phyloP scores from a whole-genome alignment of 371 early-diverging fungal species.

The Mortierella polycephala region DNA sequence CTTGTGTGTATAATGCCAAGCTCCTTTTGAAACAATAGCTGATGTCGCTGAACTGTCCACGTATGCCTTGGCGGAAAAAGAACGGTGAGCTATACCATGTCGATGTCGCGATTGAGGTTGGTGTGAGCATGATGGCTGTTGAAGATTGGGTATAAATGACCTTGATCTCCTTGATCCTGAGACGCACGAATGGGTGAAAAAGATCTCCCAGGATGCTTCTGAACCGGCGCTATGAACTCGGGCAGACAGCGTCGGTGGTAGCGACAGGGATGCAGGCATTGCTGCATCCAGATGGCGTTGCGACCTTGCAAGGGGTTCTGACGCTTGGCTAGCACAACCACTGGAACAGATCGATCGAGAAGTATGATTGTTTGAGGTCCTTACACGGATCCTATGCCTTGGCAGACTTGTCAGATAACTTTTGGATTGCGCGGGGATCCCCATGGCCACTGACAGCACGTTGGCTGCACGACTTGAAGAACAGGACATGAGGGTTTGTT shows the following conservation, averaged over 20 bases:
- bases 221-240: conserved; percentile 1
- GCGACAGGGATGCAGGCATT: neutral
- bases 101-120: conserved; percentile 21
- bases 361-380: conserved; percentile 2
- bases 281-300: neutral
- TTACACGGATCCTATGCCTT: conserved; percentile 18
- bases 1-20: conserved; percentile 20
- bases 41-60: conserved; percentile 10
- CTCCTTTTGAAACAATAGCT: conserved; percentile 8
- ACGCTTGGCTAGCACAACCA: neutral
- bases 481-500: conserved; percentile 33
- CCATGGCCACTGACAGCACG: conserved; percentile 49
- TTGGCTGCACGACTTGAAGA: conserved; percentile 50
- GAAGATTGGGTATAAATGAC: conserved; percentile 13
- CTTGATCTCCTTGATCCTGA: conserved; percentile 23
- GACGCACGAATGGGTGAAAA: conserved; percentile 31
- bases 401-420: conserved; percentile 15
- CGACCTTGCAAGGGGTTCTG: neutral
- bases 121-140: conserved; percentile 3
- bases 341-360: conserved; percentile 13
- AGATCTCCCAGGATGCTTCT: conserved; percentile 33
- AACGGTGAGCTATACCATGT: conserved; percentile 15
- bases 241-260: neutral
- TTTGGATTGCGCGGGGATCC: conserved; percentile 44
- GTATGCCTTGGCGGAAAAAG: conserved; percentile 36